These are phyloP conservation scores for Boletus barrowsii DNA, from an alignment of 768 basidiomycete species.

Conservation along the genomic window DNA sequence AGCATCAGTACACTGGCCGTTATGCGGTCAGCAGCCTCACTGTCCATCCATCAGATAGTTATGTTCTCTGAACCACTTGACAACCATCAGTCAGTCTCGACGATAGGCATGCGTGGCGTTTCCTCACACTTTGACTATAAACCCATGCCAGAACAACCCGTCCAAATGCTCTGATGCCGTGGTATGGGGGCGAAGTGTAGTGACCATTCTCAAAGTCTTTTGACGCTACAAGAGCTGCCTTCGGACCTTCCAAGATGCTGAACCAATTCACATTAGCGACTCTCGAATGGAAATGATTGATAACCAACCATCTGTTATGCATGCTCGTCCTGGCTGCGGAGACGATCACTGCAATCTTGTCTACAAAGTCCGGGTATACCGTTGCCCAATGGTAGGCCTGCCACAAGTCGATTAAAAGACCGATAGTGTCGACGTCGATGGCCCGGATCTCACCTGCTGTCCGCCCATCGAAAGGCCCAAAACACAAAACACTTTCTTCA, in stretches of 20 bases:
- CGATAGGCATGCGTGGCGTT: constrained; percentile 68
- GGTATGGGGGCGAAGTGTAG: constrained; percentile 44
- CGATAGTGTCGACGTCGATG: not conserved
- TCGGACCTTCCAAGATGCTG: constrained; percentile 58
- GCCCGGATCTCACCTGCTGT: constrained; percentile 36
- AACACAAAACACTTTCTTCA: constrained; percentile 44
- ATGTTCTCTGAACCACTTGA: constrained; percentile 52
- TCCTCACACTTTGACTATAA: constrained; percentile 48
- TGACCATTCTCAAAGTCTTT: constrained; percentile 52
- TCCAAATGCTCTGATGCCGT: constrained; percentile 53
- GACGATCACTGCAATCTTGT: constrained; percentile 43
- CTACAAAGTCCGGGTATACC: constrained; percentile 52
- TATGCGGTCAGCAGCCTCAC: constrained; percentile 20
- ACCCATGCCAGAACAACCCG: constrained; percentile 52
- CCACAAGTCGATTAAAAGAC: not conserved
- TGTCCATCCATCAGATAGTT: constrained; percentile 39
- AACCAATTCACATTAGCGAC: not conserved
- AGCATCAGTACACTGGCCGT: not conserved
- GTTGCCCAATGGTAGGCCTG: constrained; percentile 57
- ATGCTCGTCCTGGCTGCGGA: constrained; percentile 53
- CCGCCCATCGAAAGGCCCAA: constrained; percentile 61
- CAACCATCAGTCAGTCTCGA: constrained; percentile 42
- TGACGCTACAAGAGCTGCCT: constrained; percentile 48
- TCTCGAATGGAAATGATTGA: not conserved
- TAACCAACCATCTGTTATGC: constrained; percentile 50